These are phyloP conservation scores for Gracilaria domingensis DNA, from an alignment of 23 red algal species.

Conservation along the genomic window DNA sequence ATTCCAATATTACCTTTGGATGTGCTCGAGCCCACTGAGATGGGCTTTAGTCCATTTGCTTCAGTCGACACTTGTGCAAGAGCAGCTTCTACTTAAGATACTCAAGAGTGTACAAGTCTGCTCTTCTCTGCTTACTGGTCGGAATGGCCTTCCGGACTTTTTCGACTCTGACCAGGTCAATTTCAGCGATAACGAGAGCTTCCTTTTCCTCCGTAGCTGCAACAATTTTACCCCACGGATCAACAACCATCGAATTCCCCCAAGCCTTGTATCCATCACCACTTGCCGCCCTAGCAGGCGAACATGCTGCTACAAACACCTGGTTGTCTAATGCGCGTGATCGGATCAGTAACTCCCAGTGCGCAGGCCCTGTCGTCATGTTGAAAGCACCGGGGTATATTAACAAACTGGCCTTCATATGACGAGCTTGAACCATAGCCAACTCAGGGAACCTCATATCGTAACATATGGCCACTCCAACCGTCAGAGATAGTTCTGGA, in stretches of 20 bases:
- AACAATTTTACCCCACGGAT: slow-evolving; percentile 93
- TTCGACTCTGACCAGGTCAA: slow-evolving; percentile 62
- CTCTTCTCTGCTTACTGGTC: slow-evolving; percentile 63
- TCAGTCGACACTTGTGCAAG: background rate
- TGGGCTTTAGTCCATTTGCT: background rate
- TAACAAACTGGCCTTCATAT: slow-evolving; percentile 67
- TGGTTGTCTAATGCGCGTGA: slow-evolving; percentile 96
- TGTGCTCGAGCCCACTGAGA: background rate
- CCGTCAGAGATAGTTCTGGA: slow-evolving; percentile 32
- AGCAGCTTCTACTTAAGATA: slow-evolving; percentile 17
- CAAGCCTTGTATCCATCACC: slow-evolving; percentile 84
- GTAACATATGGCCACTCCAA: slow-evolving; percentile 97
- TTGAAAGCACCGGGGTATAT: slow-evolving; percentile 98
- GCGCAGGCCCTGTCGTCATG: slow-evolving; percentile 97
- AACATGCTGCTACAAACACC: slow-evolving; percentile 90
- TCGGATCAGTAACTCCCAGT: slow-evolving; percentile 95
- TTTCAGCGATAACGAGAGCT: slow-evolving; percentile 76
- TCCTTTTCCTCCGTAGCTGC: slow-evolving; percentile 76
- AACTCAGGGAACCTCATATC: slow-evolving; percentile 98
- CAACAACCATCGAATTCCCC: slow-evolving; percentile 92
- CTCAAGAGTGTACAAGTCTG: slow-evolving; percentile 83
- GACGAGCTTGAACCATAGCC: slow-evolving; percentile 67
- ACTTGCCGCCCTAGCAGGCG: slow-evolving; percentile 72
- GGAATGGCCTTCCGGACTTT: slow-evolving; percentile 82
- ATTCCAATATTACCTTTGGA: background rate